A percentile compares a stretch with the other conserved stretches of the same genome.
phyloP scores from a whole-genome alignment of 2,329 filamentous ascomycete species.

The Pyricularia sp. region DNA sequence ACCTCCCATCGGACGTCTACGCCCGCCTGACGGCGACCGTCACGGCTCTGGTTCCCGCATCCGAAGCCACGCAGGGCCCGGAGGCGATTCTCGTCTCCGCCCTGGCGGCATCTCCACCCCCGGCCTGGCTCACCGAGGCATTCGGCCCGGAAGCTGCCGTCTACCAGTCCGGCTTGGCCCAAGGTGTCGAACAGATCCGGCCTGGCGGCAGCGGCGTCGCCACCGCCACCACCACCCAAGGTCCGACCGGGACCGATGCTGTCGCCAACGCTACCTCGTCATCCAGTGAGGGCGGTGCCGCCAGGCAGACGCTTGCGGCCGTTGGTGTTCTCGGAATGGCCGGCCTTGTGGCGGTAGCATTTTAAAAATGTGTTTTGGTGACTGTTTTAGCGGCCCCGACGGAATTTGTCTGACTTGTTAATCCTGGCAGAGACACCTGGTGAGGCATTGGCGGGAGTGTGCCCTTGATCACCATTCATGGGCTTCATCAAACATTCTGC shows the following conservation, averaged over 20 bases:
- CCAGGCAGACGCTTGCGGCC: not conserved
- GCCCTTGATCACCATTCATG: not conserved
- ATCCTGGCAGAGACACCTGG: not conserved
- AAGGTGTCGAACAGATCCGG: slow-evolving; percentile 5
- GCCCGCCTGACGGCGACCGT: slow-evolving; percentile 12
- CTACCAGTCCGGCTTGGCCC: slow-evolving; percentile 5
- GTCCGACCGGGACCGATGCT: not conserved
- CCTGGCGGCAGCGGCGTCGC: not conserved
- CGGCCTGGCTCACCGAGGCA: slow-evolving; percentile 9
- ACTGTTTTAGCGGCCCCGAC: not conserved
- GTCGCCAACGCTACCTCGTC: not conserved
- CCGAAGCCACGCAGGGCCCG: slow-evolving; percentile 13
- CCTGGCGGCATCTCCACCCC: slow-evolving; percentile 13
- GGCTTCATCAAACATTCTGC: not conserved
- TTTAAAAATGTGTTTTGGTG: not conserved
- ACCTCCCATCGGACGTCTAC: slow-evolving; percentile 16
- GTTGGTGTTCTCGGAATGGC: slow-evolving; percentile 1
- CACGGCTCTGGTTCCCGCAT: slow-evolving; percentile 10
- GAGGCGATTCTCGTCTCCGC: slow-evolving; percentile 14
- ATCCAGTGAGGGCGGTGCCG: not conserved
- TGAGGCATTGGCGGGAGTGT: not conserved
- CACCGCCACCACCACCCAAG: not conserved
- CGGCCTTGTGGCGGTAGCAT: not conserved
- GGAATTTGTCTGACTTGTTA: not conserved
- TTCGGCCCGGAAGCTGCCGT: slow-evolving; percentile 7